Evolutionary conservation across 805 yeast species (phyloP), one percentile per base, ranked within the genome.

Genomic region (Kodamaea neixiangensis): DNA sequence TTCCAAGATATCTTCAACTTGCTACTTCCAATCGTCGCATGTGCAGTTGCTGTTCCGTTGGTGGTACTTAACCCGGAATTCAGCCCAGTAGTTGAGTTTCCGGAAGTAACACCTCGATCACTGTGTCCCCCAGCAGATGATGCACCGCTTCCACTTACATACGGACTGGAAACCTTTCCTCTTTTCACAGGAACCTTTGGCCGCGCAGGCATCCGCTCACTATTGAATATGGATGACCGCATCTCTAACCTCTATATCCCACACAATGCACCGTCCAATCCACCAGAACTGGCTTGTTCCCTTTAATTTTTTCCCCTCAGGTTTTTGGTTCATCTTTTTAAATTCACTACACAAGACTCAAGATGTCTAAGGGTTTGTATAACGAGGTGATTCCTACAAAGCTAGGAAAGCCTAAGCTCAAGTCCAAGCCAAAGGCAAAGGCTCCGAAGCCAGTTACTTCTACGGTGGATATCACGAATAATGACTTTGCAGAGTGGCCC

Each of bases 401-500:
- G 14, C 44, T 29, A 43, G 45, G 41, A 13, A 37, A 20, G 44
- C 34, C 41, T 20, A 34, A 34, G 38, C 9, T 14, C 3, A n/a
- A 39, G 19, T 31, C 1, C 5, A 47, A 17, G 20, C 37, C 11
- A 22, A 47, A 31, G 18, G 33, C n/a, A 4, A 25, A 41, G 17
- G 33, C 21, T 17, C 11, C 11, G 14, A 33, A 14, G 11, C 19
- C 19, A 3, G 17, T 5, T 5, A 9, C 38, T 34, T 5, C 31
- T 25, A 25, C 31, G 3, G 20, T 9, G 40, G 18, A 3, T 35
- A 11, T 35, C 7, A 18, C 40, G 20, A 34, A 14, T 14, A 34
- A 34, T 34, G 38, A 34, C 38, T 34, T 13, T 18, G 5, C 21
- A 19, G 48, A 54, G 6, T 84, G 87, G 87, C 89, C 89, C 1